Base-by-base conservation (phyloP, 345 rosid genomes). In the Microcos paniculata region DNA sequence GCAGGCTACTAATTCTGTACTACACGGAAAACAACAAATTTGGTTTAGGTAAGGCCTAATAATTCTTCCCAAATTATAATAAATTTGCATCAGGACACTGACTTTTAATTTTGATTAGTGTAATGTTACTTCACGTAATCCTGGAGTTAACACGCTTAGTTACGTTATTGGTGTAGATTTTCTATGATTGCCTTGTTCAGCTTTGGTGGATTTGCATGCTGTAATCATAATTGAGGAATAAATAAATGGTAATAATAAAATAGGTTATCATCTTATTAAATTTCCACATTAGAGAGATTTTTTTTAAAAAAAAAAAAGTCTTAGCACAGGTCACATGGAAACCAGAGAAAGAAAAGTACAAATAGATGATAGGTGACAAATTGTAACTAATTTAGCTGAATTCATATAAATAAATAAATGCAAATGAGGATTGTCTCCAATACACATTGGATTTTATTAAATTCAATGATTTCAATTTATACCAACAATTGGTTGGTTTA, bases 141-240 rank as follows among this genome's bases (percentile, higher is more conserved):
- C 28, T 26, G 35, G 19, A 13, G 4, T 57, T 56, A 57, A 57
- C 33, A 26, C 18, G 6, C 33, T 24, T 57, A 24, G 24, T 11
- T 12, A 57, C 16, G 62, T 24, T 11, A 57, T 57, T 57, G 62
- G 51, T 46, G 18, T 46, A 46, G 4, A 46, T 13, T 46, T 46
- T 46, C 45, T 46, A 46, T 46, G 48, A 45, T 45, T 45, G 48
- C 1, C 2, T 11, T 42, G 46, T 42, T 42, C 30, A 28, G 43
- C 72, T 68, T 68, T 68, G 19, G 3, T 68, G 43, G 58, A 30
- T 26, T 19, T 26, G 16, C 43, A 49, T 49, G 59, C 72, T 69
- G 30, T 24, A 49, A 49, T 49, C 26, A 69, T 30, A 19, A 18
- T 30, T 49, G 18, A 30, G 26, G 45, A 69, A 49, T 49, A 69